These are phyloP conservation scores for Stagonosporopsis chrysanthemi DNA, from an alignment of 2,329 filamentous ascomycete genomes.

Conservation along the genomic window DNA sequence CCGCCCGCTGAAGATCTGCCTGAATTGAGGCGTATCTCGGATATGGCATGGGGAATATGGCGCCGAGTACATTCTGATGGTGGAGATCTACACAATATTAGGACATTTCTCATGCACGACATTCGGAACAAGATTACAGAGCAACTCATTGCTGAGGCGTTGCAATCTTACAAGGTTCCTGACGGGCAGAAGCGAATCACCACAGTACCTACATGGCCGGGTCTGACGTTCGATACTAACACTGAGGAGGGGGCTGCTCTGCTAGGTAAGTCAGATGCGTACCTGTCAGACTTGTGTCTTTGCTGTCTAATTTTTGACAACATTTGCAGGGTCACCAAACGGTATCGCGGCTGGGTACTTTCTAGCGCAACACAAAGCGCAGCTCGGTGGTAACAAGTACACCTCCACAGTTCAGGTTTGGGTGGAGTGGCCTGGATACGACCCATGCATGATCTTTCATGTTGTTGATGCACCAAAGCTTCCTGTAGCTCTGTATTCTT, in stretches of 20 bases:
- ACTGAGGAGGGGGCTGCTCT: not conserved
- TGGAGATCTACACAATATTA: not conserved
- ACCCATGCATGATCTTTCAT: not conserved
- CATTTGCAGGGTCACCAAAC: slow-evolving; percentile 12
- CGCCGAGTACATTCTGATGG: not conserved
- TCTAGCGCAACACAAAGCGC: slow-evolving; percentile 15
- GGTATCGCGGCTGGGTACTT: slow-evolving; percentile 12
- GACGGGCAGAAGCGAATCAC: not conserved
- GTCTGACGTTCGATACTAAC: not conserved
- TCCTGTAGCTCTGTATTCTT: too few relatives aligned
- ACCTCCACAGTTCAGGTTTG: slow-evolving; percentile 2
- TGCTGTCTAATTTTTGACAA: not conserved
- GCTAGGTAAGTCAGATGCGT: not conserved
- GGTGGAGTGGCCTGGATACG: not conserved
- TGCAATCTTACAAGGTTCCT: not conserved
- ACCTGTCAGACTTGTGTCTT: not conserved
- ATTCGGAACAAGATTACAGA: not conserved
- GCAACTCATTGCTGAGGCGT: not conserved
- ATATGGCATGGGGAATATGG: slow-evolving; percentile 1
- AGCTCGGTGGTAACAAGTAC: slow-evolving; percentile 15
- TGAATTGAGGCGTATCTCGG: not conserved
- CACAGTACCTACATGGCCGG: not conserved
- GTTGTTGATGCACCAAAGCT: not conserved
- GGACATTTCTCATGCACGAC: not conserved
- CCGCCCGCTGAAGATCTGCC: not conserved